These are phyloP conservation scores for Naganishia friedmannii DNA, from an alignment of 768 basidiomycete species.

Conservation along the genomic window DNA sequence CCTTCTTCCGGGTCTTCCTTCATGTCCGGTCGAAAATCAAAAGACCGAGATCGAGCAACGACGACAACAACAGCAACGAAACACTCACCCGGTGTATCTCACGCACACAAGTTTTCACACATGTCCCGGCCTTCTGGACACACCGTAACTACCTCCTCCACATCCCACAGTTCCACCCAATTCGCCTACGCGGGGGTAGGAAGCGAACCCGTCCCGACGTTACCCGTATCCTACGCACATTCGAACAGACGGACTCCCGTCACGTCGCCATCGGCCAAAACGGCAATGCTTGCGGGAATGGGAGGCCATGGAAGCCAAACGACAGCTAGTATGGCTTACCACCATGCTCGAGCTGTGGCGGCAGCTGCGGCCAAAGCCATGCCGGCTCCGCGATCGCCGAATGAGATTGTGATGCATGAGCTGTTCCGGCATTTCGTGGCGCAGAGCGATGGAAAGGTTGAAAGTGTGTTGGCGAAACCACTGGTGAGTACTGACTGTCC, in stretches of 20 bases:
- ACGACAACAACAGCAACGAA: background rate
- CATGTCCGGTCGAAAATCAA: conserved; percentile 17
- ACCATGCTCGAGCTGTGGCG: conserved; percentile 17
- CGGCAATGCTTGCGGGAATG: conserved; percentile 21
- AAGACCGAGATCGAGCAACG: conserved; percentile 14
- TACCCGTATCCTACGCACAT: conserved; percentile 13
- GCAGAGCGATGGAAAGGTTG: conserved; percentile 22
- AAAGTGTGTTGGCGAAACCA: conserved; percentile 19
- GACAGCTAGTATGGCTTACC: conserved; percentile 12
- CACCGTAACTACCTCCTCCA: conserved; percentile 18
- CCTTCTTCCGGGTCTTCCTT: conserved; percentile 18
- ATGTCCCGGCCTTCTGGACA: conserved; percentile 14
- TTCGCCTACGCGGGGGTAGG: conserved; percentile 9
- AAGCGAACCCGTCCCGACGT: conserved; percentile 1
- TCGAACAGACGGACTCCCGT: conserved; percentile 14
- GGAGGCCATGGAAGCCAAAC: background rate
- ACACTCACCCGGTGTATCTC: conserved; percentile 8
- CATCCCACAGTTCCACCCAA: conserved; percentile 18
- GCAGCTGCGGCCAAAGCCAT: conserved; percentile 11
- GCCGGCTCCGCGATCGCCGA: conserved; percentile 28
- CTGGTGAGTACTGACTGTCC: conserved; percentile 13
- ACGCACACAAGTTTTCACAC: conserved; percentile 17
- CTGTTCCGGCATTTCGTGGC: conserved; percentile 29
- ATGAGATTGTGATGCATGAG: conserved; percentile 31
- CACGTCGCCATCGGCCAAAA: conserved; percentile 6